Percentiles rank a stretch among this genome's conserved stretches.
Evolutionary conservation across 441 rosid species (phyloP).

Genomic region (Populus trichocarpa): DNA sequence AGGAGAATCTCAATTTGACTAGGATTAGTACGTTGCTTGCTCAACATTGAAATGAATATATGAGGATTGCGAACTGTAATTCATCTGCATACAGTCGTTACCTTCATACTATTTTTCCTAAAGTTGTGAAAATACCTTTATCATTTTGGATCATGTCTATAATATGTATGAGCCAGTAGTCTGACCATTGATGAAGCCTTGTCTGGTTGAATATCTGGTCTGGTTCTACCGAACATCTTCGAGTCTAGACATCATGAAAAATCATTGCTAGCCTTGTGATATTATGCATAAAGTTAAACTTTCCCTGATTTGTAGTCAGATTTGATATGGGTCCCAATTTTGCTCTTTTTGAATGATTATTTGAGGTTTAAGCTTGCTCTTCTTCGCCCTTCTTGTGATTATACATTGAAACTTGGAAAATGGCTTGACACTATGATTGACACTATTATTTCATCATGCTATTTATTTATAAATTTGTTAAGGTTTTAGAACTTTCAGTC

Average conservation of each 20-base stretch:
- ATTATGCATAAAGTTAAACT: not conserved
- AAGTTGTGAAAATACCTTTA: not conserved
- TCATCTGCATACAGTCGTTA: not conserved
- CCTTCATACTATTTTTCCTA: not conserved
- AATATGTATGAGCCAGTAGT: not conserved
- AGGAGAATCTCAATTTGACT: not conserved
- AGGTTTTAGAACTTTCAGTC: not conserved
- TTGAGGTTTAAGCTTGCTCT: not conserved
- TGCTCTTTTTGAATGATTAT: not conserved
- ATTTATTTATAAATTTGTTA: not conserved
- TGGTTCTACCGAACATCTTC: not conserved
- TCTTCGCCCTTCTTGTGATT: not conserved
- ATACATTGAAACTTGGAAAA: not conserved
- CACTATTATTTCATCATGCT: not conserved
- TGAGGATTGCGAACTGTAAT: not conserved
- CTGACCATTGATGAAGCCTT: not conserved
- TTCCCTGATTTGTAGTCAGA: not conserved
- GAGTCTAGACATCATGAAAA: not conserved
- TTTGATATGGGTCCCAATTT: not conserved
- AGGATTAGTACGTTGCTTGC: not conserved
- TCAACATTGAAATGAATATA: not conserved
- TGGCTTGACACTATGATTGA: not conserved
- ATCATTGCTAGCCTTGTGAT: not conserved
- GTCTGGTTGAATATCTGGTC: not conserved
- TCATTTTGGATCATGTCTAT: not conserved